These are phyloP conservation scores for Cinchona pubescens DNA, from an alignment of 257 asterid species.

Conservation along the genomic window DNA sequence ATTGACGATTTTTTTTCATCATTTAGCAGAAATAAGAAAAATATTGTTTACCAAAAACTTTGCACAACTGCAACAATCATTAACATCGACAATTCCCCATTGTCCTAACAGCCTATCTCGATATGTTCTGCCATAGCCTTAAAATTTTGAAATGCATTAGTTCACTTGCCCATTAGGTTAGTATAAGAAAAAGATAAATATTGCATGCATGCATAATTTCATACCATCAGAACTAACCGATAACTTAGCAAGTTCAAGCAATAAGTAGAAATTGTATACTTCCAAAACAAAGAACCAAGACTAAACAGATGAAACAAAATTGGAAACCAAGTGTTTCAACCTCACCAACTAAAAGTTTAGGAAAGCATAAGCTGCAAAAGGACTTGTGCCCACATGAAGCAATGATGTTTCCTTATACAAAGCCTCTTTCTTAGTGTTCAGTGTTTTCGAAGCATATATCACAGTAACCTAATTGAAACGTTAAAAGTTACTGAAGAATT, in stretches of 20 bases:
- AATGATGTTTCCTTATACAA: not conserved
- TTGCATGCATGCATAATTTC: not conserved
- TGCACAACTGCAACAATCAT: constrained; percentile 97
- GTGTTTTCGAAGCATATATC: not conserved
- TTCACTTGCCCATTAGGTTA: not conserved
- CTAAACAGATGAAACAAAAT: not conserved
- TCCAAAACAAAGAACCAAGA: not conserved
- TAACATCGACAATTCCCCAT: constrained; percentile 93
- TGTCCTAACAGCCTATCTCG: constrained; percentile 79
- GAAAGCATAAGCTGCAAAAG: not conserved
- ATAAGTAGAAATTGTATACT: not conserved
- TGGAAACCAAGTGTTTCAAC: not conserved
- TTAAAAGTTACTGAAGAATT: not conserved
- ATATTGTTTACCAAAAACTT: constrained; percentile 61
- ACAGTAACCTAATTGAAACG: not conserved
- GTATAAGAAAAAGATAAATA: not conserved
- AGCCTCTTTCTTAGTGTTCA: not conserved
- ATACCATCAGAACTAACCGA: too few species aligned
- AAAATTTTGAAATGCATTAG: constrained; percentile 20
- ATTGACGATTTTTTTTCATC: constrained; percentile 2
- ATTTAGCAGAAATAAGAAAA: constrained; percentile 6
- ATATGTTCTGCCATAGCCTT: constrained; percentile 93
- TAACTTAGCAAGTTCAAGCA: not conserved
- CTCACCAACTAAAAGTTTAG: not conserved
- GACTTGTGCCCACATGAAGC: not conserved